Evolutionary conservation across 2,329 filamentous ascomycete genomes (phyloP), one percentile per base, ranked within the genome.

Genomic region (Xylaria sp.): DNA sequence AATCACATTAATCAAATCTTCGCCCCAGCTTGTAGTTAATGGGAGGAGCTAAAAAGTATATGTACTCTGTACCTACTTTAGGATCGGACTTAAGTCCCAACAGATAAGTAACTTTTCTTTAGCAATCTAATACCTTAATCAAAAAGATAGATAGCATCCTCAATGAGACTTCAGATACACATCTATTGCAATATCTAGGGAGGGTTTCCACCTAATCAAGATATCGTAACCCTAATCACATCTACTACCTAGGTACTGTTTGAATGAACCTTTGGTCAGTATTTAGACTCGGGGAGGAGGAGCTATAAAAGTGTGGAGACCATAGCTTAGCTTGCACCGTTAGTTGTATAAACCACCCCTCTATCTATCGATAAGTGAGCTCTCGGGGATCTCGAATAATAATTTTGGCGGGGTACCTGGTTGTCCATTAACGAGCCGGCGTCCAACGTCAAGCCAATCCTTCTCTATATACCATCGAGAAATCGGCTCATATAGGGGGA

Each of bases 1-100:
- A 71, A 68, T 70, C 58, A 67, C 21, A 50, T 51, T 54, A 11
- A 63, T 30, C 6, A 32, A 5, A 57, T 14, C 32, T 19, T 61
- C 7, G 39, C 42, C 45, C 59, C 34, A 34, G 58, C 53, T 67
- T 27, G 24, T 27, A 36, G 51, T 51, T 66, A 66, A 55, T 42
- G 7, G 21, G 17, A 3, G 45, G 45, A 48, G 45, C 45, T 48
- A 21, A 42, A 7, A 36, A 36, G 6, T 36, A 34, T 36, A 11
- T 36, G 11, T 36, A 36, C 34, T 36, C 34, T 8, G 34, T 36
- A 36, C 7, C 39, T 48, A 48, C 45, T 4, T 47, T n/a, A 47
- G 12, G n/a, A n/a, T n/a, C n/a, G n/a, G n/a, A n/a, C n/a, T n/a
- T n/a, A 48, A n/a, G 17, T n/a, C 14, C 42, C 47, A 50, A n/a